Evolutionary conservation across 129 eudicot genomes (phyloP).

Genomic region (Ambrosia artemisiifolia): DNA sequence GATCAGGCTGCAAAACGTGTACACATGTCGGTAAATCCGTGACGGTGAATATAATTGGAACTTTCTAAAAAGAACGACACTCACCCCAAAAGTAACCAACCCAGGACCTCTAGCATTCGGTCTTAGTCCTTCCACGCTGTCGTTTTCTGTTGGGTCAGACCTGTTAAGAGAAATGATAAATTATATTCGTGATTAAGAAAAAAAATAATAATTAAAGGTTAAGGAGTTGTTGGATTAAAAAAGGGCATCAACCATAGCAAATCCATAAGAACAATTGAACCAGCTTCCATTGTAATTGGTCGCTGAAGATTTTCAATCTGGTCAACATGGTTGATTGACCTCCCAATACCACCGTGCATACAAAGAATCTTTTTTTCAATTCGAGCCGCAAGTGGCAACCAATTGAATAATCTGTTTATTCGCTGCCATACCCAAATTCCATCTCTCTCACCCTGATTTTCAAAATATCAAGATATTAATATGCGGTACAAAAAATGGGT

Average conservation of each 20-base stretch:
- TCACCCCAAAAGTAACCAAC: conserved; percentile 93
- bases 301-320: conserved; percentile 88
- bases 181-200: conserved; percentile 1
- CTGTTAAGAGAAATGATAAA: conserved; percentile 31
- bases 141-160: conserved; percentile 99
- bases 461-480: conserved; percentile 5
- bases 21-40: not conserved
- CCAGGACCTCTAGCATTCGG: conserved; percentile 99
- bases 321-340: conserved; percentile 85
- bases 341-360: conserved; percentile 99
- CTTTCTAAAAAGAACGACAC: conserved; percentile 29
- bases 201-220: not conserved
- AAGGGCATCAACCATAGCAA: conserved; percentile 62
- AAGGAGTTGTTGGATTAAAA: not conserved
- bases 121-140: conserved; percentile 94
- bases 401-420: conserved; percentile 85
- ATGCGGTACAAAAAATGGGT: not conserved
- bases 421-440: conserved; percentile 98
- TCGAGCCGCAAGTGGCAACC: conserved; percentile 93
- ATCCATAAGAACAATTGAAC: conserved; percentile 95
- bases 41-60: not conserved
- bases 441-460: conserved; percentile 88
- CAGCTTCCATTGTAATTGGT: conserved; percentile 96
- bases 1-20: conserved; percentile 72
- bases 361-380: conserved; percentile 93